Evolutionary conservation across 2,329 filamentous ascomycete species (phyloP).

Genomic region (Alternaria brassicicola): DNA sequence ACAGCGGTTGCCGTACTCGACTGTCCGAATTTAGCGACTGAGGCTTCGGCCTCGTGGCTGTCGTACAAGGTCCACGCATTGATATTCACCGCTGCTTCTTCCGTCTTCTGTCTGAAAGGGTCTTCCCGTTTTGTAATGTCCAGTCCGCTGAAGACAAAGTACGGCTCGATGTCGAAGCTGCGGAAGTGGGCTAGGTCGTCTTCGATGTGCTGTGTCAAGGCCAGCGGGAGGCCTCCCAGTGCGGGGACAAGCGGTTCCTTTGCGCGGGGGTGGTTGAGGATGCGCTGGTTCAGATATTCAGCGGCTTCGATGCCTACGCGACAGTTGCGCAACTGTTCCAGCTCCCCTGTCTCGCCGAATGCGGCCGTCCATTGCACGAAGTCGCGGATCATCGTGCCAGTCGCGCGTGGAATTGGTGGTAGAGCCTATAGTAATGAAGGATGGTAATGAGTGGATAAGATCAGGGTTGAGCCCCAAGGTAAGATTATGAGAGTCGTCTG

Average conservation of each 20-base stretch:
- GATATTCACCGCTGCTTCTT: slow-evolving; percentile 71
- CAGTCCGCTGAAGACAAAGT: slow-evolving; percentile 93
- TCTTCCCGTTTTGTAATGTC: slow-evolving; percentile 74
- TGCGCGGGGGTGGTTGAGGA: slow-evolving; percentile 63
- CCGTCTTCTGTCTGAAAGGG: slow-evolving; percentile 62
- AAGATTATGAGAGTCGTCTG: neutral
- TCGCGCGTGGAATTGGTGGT: slow-evolving; percentile 18
- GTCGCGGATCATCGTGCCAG: slow-evolving; percentile 50
- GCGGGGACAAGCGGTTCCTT: slow-evolving; percentile 90
- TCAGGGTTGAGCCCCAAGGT: neutral
- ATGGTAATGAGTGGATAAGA: neutral
- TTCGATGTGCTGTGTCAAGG: slow-evolving; percentile 76
- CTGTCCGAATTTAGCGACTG: slow-evolving; percentile 85
- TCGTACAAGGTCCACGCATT: slow-evolving; percentile 89
- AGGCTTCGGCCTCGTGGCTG: slow-evolving; percentile 75
- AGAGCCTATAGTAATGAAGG: neutral
- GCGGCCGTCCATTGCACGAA: slow-evolving; percentile 64
- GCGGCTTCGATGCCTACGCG: slow-evolving; percentile 87
- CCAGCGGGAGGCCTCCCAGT: slow-evolving; percentile 83
- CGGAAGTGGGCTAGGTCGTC: slow-evolving; percentile 76
- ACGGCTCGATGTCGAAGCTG: slow-evolving; percentile 71
- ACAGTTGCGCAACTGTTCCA: slow-evolving; percentile 74
- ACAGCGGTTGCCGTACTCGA: slow-evolving; percentile 62
- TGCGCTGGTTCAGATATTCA: slow-evolving; percentile 76
- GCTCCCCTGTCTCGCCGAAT: slow-evolving; percentile 62